A percentile compares a stretch with the other conserved stretches of the same genome.
Evolutionary conservation across 176 grass and related monocot species (phyloP).

Genomic region (Raddia distichophylla): DNA sequence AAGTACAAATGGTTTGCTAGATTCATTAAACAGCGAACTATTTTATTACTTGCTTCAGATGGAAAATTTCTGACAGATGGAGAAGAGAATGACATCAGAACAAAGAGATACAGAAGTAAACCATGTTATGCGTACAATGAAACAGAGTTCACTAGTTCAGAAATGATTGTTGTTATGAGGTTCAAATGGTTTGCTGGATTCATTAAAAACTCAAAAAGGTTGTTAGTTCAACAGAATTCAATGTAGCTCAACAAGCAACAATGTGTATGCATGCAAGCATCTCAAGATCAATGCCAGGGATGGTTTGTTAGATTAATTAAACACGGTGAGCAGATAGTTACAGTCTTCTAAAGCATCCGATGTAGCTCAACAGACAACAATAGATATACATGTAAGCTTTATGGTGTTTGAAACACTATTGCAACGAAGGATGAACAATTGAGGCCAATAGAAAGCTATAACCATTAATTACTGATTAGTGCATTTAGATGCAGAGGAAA

Average conservation of each 20-base stretch:
- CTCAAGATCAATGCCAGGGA: background rate
- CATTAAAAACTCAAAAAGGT: background rate
- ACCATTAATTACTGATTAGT: background rate
- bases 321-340: background rate
- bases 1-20: background rate
- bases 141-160: background rate
- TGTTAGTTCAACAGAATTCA: background rate
- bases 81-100: background rate
- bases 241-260: background rate
- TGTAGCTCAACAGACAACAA: background rate
- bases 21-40: slow-evolving; percentile 10
- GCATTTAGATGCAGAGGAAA: background rate
- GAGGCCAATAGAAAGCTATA: background rate
- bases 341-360: background rate
- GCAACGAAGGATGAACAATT: too few species aligned
- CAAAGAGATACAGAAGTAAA: background rate
- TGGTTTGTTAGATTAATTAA: background rate
- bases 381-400: background rate
- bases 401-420: background rate
- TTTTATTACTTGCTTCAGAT: slow-evolving; percentile 17
- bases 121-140: background rate
- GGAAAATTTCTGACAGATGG: background rate
- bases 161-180: background rate
- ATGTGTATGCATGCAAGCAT: background rate
- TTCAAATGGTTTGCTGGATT: background rate